Conservation (phyloP, 495 filamentous ascomycete genomes). For the Penicillium samsonianum region DNA sequence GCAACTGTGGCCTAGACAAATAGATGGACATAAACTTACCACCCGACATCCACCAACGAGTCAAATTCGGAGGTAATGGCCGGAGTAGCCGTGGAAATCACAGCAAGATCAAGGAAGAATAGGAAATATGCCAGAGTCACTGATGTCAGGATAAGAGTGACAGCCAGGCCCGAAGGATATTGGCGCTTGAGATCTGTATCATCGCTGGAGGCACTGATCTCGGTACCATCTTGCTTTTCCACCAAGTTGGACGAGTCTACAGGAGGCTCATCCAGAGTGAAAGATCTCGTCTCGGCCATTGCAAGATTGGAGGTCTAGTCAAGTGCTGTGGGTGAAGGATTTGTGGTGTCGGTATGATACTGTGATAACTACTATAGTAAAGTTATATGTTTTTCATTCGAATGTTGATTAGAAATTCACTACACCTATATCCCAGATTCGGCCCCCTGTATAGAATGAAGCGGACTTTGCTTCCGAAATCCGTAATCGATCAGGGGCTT, state of each 20-base stretch:
- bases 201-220: background rate
- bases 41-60: conserved; percentile 34
- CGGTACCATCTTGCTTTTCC: background rate
- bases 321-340: background rate
- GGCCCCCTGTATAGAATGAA: background rate
- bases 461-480: conserved; percentile 9
- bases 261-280: background rate
- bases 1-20: background rate
- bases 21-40: conserved; percentile 16
- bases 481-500: background rate
- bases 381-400: background rate
- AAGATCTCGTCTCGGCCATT: conserved; percentile 4
- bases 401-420: background rate
- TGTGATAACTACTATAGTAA: background rate
- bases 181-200: conserved; percentile 6
- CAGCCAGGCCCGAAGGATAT: conserved; percentile 9
- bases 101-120: conserved; percentile 31
- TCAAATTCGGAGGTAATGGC: conserved; percentile 34
- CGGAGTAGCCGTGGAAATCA: conserved; percentile 33
- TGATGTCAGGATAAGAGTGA: conserved; percentile 19
- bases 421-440: background rate
- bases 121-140: conserved; percentile 32
- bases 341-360: background rate
- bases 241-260: background rate
- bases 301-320: background rate